Evolutionary conservation across 345 rosid species (phyloP), one percentile per base, ranked within the genome.

Genomic region (Gossypium bickii): DNA sequence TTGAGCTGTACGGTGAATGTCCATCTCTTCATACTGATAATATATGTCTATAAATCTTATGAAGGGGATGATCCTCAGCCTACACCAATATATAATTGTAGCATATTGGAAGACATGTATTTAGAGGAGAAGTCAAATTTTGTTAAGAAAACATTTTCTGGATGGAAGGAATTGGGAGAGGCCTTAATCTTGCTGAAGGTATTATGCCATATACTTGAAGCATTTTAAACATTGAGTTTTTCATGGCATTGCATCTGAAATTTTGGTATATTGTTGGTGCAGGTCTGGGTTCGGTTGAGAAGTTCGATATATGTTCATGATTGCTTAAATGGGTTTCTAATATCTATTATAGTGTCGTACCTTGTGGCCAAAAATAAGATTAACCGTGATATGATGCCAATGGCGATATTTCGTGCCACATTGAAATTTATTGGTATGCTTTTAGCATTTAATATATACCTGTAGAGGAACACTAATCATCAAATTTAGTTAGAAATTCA

Each of bases 261-360:
- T 29, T 41, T 43, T 52, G 62, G 45, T 25, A 64, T 67, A 53
- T 79, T 71, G 25, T 61, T 55, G 55, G 43, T 86, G 78, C 77
- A 94, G 98, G 88, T 89, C 47, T 94, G 97, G 98, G 97, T 92
- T 74, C 89, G 81, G 73, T 97, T 88, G 79, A 91, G 98, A 85
- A 86, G 89, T 80, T 90, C 94, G 3, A 78, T 94, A 75, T 85
- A 86, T 47, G 83, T 72, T 73, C 87, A 94, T 38, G 95, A 94
- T 84, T 87, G 98, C 81, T 75, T 92, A 75, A 92, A 89, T 85
- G 98, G 97, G 63, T 92, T 80, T 84, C 78, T 94, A 13, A 76
- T 92, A 60, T 89, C 97, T 73, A 76, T 86, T 77, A 86, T 94
- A 67, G 61, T 92, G 75, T 85, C 94, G 44, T 91, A 86, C 85